Evolutionary conservation across 2,329 filamentous ascomycete species (phyloP).

Genomic region (Fusarium drepaniforme): DNA sequence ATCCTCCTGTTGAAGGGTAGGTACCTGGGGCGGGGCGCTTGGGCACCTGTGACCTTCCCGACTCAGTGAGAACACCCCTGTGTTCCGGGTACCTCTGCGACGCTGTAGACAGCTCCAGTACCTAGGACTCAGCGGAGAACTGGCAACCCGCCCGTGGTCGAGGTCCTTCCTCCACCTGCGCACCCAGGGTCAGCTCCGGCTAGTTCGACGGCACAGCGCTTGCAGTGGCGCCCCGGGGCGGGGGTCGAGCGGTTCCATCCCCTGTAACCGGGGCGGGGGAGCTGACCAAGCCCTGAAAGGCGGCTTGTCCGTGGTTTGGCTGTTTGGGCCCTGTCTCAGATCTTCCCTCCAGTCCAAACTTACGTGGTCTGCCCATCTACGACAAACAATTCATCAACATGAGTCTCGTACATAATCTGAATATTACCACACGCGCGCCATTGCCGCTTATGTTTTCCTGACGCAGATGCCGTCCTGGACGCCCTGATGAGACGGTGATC

Average conservation of each 20-base stretch:
- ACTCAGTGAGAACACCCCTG: constrained; percentile 29
- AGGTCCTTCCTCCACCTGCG: too few relatives aligned
- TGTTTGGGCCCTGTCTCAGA: constrained; percentile 34
- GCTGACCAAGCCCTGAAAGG: constrained; percentile 16
- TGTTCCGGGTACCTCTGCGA: constrained; percentile 14
- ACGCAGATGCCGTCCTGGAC: neutral
- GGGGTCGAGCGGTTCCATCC: constrained; percentile 27
- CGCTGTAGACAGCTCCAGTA: neutral
- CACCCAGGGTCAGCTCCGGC: neutral
- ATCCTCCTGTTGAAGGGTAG: neutral
- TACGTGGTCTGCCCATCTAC: constrained; percentile 7
- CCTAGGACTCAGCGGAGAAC: constrained; percentile 1
- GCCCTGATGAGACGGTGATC: neutral
- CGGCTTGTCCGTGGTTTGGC: constrained; percentile 13
- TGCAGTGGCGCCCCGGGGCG: constrained; percentile 3
- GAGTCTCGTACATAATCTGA: neutral
- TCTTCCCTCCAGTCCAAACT: constrained; percentile 17
- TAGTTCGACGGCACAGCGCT: constrained; percentile 10
- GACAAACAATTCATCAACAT: neutral
- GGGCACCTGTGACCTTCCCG: constrained; percentile 33
- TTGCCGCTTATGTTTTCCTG: constrained; percentile 14
- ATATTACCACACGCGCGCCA: constrained; percentile 15
- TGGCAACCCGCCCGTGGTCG: neutral
- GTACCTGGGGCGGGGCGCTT: constrained; percentile 31
- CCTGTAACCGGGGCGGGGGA: constrained; percentile 29